Base-by-base conservation (phyloP, 805 yeast genomes). In the Saturnispora kantuleensis region DNA sequence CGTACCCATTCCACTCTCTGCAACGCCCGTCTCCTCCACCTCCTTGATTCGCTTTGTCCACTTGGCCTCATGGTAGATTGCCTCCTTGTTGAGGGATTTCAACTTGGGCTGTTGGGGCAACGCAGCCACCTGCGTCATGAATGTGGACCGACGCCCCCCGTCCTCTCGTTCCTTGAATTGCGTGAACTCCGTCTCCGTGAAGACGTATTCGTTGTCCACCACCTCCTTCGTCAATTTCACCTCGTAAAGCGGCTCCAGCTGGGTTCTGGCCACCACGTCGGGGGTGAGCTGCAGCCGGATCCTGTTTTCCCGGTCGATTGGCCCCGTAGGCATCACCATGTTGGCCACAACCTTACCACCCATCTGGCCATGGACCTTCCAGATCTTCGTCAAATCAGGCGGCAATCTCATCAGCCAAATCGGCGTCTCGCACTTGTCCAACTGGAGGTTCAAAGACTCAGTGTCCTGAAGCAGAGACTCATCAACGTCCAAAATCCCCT, bases 361-460 rank as follows among this genome's bases (percentile, higher is more conserved):
- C 41, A 82, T 63, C 37, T 67, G 66, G 18, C 70, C 76, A 43
- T 75, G 71, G 50, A 81, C 72, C 44, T 79, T 73, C 95, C 97
- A 87, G 51, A 76, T 71, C 35, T 81, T 85, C 29, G 95, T 83
- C 49, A 93, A 67, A 56, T 87, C 87, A 57, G 85, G 79, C 1
- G 98, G 97, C 56, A 93, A 67, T 54, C 93, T 77, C 18, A 93
- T 95, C 17, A 93, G 69, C 98, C 97, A 93, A 35, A 93, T 81
- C 53, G 87, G 87, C 55, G 83, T 81, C 39, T 65, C 70, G 12
- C 81, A 76, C 29, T 69, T 67, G 1, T 69, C 50, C 42, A 88
- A 63, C 57, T 88, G 85, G 62, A 93, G 69, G 60, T 93, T 94
- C 29, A 89, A 70, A 11, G 85, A 72, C 63, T 83, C 95, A 54